Conservation (phyloP, 116 monocot genomes). For the Dioscorea cayenensis region DNA sequence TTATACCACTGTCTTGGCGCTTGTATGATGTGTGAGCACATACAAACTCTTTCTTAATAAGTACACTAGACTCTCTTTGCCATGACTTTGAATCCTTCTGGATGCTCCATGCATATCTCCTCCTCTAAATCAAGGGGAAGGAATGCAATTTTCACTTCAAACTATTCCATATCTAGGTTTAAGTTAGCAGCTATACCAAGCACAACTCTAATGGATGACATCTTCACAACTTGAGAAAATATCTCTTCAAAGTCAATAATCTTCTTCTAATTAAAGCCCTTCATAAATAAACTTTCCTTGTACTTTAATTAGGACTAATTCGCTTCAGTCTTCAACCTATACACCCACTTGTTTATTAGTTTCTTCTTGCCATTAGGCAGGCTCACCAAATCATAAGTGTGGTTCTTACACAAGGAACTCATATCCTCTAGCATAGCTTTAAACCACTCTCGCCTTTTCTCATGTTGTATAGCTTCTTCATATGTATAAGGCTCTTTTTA, state of each 20-base stretch:
- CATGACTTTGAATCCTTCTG: too few species aligned
- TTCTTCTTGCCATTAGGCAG: not conserved
- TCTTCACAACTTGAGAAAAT: too few species aligned
- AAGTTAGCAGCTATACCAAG: not conserved
- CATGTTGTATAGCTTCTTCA: not conserved
- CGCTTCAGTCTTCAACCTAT: constrained; percentile 1
- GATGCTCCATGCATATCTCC: constrained; percentile 7
- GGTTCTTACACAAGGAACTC: not conserved
- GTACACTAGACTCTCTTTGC: too few species aligned
- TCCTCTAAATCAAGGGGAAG: constrained; percentile 14
- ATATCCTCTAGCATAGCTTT: constrained; percentile 2
- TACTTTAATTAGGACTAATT: not conserved
- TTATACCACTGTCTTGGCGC: too few species aligned
- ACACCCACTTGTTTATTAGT: constrained; percentile 5
- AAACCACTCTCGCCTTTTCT: constrained; percentile 2
- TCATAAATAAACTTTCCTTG: constrained; percentile 4
- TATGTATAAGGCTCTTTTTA: not conserved
- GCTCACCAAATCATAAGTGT: not conserved
- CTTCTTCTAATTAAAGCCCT: not conserved
- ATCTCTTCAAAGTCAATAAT: too few species aligned
- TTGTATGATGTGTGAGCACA: too few species aligned
- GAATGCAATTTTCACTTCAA: constrained; percentile 10
- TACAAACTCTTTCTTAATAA: too few species aligned
- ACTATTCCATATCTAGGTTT: constrained; percentile 1
- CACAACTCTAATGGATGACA: constrained; percentile 1